Evolutionary conservation across 2,329 filamentous ascomycete species (phyloP), one percentile per base, ranked within the genome.

Genomic region (Zymoseptoria pseudotritici): DNA sequence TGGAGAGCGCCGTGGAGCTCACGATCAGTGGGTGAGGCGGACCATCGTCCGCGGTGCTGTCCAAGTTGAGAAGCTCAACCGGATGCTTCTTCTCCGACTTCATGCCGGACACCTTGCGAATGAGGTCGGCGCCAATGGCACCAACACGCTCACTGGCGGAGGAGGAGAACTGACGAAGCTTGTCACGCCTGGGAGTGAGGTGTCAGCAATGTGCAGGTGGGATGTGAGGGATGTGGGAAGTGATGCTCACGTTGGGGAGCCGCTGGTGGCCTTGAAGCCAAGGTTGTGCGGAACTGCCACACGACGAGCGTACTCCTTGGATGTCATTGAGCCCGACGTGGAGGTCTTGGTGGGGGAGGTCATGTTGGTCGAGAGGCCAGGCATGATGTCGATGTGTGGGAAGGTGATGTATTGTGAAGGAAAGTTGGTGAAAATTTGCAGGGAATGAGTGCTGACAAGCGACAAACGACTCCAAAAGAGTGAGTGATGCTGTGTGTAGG

Each of bases 41-140:
- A n/a, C 19, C 19, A 13, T 59, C 55, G 51, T 66, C 62, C 31
- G 61, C 57, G 2, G 46, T 58, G 61, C 65, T 67, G 57, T 61
- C 58, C 22, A 52, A 58, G 52, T 58, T 58, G n/a, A 67, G 62
- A 2, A 46, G 36, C 36, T 46, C 36, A 4, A 46, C 36, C 13
- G 36, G 36, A 17, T 46, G 36, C 36, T 46, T 46, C 36, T 46
- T 17, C 36, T 42, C 36, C 8, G 36, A 7, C 36, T 46, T 46
- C 3, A 46, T 46, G 36, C 13, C 36, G 36, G 36, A 17, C 17
- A n/a, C 17, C 4, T 46, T 46, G 36, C 5, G 36, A 1, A 46
- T 13, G 13, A 17, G 13, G 2, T 46, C 36, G 36, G 36, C 36
- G 36, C 11, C 36, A n/a, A n/a, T 46, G 36, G 36, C 6, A 46